A percentile compares a stretch with the other conserved stretches of the same genome.
Conservation (phyloP, 768 basidiomycete genomes). For the Tylopilus sp. region DNA sequence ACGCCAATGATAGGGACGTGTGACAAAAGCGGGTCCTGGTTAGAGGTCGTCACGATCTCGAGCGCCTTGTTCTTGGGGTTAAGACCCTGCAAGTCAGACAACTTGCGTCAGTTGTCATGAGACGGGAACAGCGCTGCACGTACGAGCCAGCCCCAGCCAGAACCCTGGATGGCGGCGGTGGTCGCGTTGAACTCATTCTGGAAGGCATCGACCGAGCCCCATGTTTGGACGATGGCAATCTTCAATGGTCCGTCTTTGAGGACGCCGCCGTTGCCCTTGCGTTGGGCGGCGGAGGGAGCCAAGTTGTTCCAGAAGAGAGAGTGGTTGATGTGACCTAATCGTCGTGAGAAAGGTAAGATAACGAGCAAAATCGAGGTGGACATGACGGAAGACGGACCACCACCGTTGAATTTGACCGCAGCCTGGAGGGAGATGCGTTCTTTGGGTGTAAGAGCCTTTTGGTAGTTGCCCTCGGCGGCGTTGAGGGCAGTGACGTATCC, state of each 20-base stretch:
- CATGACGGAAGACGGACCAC: conserved; percentile 53
- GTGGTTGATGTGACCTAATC: conserved; percentile 83
- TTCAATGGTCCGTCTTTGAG: conserved; percentile 66
- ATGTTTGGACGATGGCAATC: conserved; percentile 55
- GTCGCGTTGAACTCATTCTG: conserved; percentile 82
- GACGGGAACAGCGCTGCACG: conserved; percentile 30
- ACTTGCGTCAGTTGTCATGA: neutral
- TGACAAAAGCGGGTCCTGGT: conserved; percentile 88
- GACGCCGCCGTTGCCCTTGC: conserved; percentile 58
- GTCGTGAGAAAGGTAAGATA: neutral
- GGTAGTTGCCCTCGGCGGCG: conserved; percentile 78
- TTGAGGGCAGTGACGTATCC: conserved; percentile 92
- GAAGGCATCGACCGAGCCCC: conserved; percentile 68
- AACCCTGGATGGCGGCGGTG: conserved; percentile 86
- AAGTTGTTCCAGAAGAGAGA: conserved; percentile 97
- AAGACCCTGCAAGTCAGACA: conserved; percentile 47
- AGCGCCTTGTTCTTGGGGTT: conserved; percentile 66
- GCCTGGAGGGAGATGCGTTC: conserved; percentile 85
- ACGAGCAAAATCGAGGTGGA: neutral
- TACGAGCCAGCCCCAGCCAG: conserved; percentile 97
- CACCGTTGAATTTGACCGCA: conserved; percentile 94
- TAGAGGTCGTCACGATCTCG: conserved; percentile 87
- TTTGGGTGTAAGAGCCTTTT: conserved; percentile 63
- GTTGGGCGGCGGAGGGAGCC: conserved; percentile 53
- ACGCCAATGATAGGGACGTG: conserved; percentile 85